Percentiles rank a stretch among this genome's conserved stretches.
Conservation (phyloP, 1,284 basidiomycete genomes). For the Cryptococcus floricola region DNA sequence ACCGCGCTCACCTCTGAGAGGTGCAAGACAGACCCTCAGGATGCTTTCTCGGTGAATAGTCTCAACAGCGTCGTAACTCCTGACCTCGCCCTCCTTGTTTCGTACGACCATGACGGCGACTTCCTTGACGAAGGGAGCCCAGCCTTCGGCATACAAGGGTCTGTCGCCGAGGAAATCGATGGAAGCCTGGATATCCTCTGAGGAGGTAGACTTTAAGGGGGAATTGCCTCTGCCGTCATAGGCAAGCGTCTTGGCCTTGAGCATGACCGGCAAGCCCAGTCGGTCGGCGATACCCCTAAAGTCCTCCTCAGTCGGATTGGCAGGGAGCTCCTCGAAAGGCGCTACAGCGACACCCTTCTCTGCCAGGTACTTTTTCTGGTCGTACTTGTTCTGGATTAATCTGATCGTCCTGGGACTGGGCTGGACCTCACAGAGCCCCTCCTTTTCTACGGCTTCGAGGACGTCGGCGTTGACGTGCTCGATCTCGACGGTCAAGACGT, state of each 20-base stretch:
- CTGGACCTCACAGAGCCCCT: constrained; percentile 65
- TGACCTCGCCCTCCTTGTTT: constrained; percentile 66
- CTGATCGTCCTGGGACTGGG: constrained; percentile 80
- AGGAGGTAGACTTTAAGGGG: constrained; percentile 58
- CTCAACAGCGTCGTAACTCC: constrained; percentile 88
- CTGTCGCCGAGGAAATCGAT: constrained; percentile 61
- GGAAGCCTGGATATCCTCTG: constrained; percentile 59
- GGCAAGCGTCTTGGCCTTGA: constrained; percentile 89
- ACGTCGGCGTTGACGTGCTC: constrained; percentile 88
- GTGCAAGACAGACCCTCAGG: constrained; percentile 84
- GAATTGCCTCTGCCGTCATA: constrained; percentile 97
- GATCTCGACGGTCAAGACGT: constrained; percentile 93
- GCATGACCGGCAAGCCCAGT: constrained; percentile 87
- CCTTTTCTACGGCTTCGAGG: constrained; percentile 62
- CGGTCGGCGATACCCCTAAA: constrained; percentile 56
- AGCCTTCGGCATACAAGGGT: constrained; percentile 86
- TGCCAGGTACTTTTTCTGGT: constrained; percentile 77
- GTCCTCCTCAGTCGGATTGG: constrained; percentile 51
- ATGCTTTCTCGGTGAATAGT: constrained; percentile 94
- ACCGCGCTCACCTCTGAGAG: constrained; percentile 58
- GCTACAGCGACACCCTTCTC: constrained; percentile 64
- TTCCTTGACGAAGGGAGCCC: constrained; percentile 85
- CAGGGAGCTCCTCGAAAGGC: constrained; percentile 60
- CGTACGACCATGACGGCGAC: constrained; percentile 98
- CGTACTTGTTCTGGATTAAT: constrained; percentile 92